Conservation (phyloP, 352 stramenopile genomes). For the Globisporangium ultimum region DNA sequence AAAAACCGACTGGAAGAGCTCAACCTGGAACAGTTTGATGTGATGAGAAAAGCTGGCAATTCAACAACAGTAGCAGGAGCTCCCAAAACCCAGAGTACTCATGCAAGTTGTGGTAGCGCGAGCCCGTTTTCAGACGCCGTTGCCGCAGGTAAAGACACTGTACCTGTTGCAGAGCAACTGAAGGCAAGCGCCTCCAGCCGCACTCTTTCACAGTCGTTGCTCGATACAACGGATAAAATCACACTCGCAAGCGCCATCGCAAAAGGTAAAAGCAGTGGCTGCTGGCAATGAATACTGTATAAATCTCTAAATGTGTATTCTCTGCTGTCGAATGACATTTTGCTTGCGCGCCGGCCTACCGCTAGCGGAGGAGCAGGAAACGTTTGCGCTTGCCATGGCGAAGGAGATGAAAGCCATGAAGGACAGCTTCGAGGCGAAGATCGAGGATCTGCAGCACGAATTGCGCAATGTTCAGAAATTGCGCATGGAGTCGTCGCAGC, state of each 20-base stretch:
- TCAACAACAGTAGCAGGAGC: not conserved
- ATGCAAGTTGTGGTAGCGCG: constrained; percentile 4
- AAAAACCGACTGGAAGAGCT: constrained; percentile 51
- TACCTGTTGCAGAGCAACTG: constrained; percentile 52
- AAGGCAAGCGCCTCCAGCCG: constrained; percentile 26
- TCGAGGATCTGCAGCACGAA: constrained; percentile 64
- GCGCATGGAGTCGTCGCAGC: constrained; percentile 39
- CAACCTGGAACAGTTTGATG: constrained; percentile 21
- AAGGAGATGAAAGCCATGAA: constrained; percentile 74
- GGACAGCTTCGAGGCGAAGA: constrained; percentile 54
- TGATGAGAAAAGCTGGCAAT: not conserved
- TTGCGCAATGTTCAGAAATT: constrained; percentile 39
- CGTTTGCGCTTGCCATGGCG: constrained; percentile 61
- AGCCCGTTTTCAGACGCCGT: constrained; percentile 74
- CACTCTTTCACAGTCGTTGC: constrained; percentile 4
- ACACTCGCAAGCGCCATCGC: constrained; percentile 7
- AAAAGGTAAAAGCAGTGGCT: constrained; percentile 11
- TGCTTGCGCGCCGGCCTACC: constrained; percentile 16
- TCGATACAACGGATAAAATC: not conserved
- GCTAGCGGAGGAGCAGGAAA: constrained; percentile 64
- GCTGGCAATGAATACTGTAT: no score
- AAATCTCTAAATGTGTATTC: not conserved
- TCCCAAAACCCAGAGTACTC: constrained; percentile 6
- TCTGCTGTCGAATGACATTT: not conserved
- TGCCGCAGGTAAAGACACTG: constrained; percentile 50